A percentile compares a stretch with the other conserved stretches of the same genome.
Conservation (phyloP, 2,329 filamentous ascomycete genomes). For the Gaeumannomyces tritici region DNA sequence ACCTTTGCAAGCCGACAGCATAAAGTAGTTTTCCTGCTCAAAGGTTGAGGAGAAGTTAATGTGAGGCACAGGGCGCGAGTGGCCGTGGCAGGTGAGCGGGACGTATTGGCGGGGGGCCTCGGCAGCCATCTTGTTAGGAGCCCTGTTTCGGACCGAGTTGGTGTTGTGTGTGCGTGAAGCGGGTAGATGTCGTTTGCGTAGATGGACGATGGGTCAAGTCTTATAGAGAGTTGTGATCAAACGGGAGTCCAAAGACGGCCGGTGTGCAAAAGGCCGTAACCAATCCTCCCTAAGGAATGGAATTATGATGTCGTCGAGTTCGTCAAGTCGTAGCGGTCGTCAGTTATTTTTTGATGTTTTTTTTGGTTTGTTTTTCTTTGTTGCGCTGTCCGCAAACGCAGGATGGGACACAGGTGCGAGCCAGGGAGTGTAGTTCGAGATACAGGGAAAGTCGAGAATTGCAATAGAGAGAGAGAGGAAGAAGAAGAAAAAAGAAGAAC, state of each 20-base stretch:
- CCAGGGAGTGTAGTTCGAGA: too few species aligned
- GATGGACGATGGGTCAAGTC: not conserved
- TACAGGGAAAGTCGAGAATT: not conserved
- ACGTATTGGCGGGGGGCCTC: constrained; percentile 51
- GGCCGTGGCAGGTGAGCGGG: constrained; percentile 87
- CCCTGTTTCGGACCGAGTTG: not conserved
- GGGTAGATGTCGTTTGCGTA: not conserved
- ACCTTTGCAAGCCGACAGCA: constrained; percentile 93
- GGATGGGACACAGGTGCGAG: too few species aligned
- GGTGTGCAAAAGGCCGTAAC: not conserved
- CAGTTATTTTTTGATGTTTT: not conserved
- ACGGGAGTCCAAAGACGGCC: not conserved
- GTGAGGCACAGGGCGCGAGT: constrained; percentile 86
- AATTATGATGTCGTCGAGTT: constrained; percentile 9
- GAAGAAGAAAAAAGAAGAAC: not conserved
- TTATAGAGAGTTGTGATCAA: not conserved
- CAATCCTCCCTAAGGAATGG: not conserved
- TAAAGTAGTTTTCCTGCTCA: constrained; percentile 77
- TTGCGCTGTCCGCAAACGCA: too few species aligned
- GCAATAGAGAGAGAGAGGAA: not conserved
- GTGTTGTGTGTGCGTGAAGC: not conserved
- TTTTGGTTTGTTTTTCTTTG: too few species aligned
- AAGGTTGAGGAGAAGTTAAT: constrained; percentile 79
- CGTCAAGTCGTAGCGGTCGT: constrained; percentile 7
- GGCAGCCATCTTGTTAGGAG: constrained; percentile 17